Conservation (phyloP, 106 monocot genomes). For the Posidonia australis region DNA sequence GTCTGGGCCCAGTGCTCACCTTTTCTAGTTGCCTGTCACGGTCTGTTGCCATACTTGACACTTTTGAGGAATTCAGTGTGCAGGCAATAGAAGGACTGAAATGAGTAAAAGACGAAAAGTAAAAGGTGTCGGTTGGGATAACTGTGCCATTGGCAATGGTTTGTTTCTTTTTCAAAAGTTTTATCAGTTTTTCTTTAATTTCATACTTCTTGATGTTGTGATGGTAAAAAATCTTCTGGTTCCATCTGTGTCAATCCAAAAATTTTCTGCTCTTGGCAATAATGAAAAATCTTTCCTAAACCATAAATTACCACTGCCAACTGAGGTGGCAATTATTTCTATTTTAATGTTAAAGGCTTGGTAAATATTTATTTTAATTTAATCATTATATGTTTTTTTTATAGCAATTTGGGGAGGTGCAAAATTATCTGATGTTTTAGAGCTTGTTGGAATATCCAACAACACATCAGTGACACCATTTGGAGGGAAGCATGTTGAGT, state of each 20-base stretch:
- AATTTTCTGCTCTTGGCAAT: too few relatives aligned
- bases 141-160: conserved; percentile 94
- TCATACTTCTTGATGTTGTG: too few relatives aligned
- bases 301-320: too few relatives aligned
- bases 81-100: conserved; percentile 96
- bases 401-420: conserved; percentile 94
- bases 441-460: conserved; percentile 75
- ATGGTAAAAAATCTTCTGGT: too few relatives aligned
- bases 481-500: conserved; percentile 91
- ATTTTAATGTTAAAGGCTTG: too few relatives aligned
- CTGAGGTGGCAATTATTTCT: too few relatives aligned
- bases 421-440: conserved; percentile 72
- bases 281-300: too few relatives aligned
- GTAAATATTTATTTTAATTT: not conserved
- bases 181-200: not conserved
- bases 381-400: not conserved
- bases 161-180: not conserved
- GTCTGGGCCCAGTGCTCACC: not conserved
- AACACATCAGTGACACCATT: conserved; percentile 35
- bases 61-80: conserved; percentile 51
- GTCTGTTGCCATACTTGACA: not conserved
- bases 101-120: conserved; percentile 83
- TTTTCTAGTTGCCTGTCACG: not conserved
- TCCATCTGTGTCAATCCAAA: too few relatives aligned
- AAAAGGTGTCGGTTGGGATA: conserved; percentile 96